Evolutionary conservation across 2,329 filamentous ascomycete genomes (phyloP).

Genomic region (Bimuria novae-zelandiae): DNA sequence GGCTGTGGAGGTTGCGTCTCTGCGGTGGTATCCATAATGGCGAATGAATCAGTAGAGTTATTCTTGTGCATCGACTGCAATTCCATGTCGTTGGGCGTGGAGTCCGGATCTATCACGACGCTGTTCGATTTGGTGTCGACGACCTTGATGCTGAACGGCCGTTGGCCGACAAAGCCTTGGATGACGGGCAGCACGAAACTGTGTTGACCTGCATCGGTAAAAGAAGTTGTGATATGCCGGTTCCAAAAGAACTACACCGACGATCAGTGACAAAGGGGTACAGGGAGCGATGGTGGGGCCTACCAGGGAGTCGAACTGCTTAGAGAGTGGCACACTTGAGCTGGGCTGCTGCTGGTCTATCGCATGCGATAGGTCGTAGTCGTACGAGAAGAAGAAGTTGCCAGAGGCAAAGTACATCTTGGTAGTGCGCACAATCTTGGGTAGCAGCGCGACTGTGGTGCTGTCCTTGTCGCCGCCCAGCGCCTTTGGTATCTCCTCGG

Average conservation of each 20-base stretch:
- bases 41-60: constrained; percentile 26
- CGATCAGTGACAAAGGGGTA: constrained; percentile 4
- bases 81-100: constrained; percentile 42
- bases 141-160: constrained; percentile 72
- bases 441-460: constrained; percentile 60
- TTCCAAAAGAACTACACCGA: constrained; percentile 83
- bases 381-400: constrained; percentile 96
- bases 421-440: constrained; percentile 82
- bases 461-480: constrained; percentile 39
- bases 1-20: constrained; percentile 36
- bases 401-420: constrained; percentile 80
- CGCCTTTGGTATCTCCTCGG: constrained; percentile 43
- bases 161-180: constrained; percentile 92
- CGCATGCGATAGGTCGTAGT: constrained; percentile 83
- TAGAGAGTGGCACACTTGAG: constrained; percentile 66
- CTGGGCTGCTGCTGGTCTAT: constrained; percentile 49
- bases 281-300: constrained; percentile 18
- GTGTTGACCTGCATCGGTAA: constrained; percentile 74
- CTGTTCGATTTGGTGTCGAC: constrained; percentile 43
- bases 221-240: constrained; percentile 70
- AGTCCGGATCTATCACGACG: constrained; percentile 39
- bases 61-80: constrained; percentile 39
- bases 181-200: constrained; percentile 78
- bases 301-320: constrained; percentile 71
- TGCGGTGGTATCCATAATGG: constrained; percentile 13